Conservation (phyloP, 1,284 basidiomycete species). For the Trichosporon coremiiforme region DNA sequence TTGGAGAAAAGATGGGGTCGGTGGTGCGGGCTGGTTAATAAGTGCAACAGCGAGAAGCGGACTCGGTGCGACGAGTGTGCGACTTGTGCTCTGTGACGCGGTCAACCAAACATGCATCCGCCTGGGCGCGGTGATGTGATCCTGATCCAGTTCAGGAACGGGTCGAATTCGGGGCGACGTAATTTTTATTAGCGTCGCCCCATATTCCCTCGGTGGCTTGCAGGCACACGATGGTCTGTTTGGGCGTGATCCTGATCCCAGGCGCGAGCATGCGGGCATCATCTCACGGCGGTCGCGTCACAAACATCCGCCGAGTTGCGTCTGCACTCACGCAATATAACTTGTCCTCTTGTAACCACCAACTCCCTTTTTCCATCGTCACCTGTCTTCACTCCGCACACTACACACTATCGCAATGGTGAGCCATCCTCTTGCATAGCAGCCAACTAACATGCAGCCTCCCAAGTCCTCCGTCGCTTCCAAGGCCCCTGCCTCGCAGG, state of each 20-base stretch:
- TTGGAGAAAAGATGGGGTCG: neutral
- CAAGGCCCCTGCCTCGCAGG: no score
- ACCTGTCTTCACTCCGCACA: conserved; percentile 15
- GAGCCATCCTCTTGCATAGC: conserved; percentile 62
- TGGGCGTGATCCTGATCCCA: neutral
- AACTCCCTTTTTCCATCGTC: neutral
- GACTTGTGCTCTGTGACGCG: neutral
- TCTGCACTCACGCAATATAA: neutral
- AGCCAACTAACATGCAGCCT: conserved; percentile 37
- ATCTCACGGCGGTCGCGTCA: neutral
- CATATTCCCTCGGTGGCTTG: no score
- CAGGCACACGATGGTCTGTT: no score
- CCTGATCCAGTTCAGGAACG: neutral
- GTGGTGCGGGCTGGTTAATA: neutral
- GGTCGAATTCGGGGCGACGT: neutral
- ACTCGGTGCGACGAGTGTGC: neutral
- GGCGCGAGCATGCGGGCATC: neutral
- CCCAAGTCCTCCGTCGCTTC: conserved; percentile 57
- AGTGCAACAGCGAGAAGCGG: neutral
- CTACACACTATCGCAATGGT: conserved; percentile 43
- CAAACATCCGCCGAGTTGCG: neutral
- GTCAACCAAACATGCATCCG: neutral
- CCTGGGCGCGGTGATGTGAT: neutral
- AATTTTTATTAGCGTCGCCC: neutral
- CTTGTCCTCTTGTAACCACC: neutral